Evolutionary conservation across 225 moss, liverwort and hornwort species (phyloP).

Genomic region (Pleurozium schreberi): DNA sequence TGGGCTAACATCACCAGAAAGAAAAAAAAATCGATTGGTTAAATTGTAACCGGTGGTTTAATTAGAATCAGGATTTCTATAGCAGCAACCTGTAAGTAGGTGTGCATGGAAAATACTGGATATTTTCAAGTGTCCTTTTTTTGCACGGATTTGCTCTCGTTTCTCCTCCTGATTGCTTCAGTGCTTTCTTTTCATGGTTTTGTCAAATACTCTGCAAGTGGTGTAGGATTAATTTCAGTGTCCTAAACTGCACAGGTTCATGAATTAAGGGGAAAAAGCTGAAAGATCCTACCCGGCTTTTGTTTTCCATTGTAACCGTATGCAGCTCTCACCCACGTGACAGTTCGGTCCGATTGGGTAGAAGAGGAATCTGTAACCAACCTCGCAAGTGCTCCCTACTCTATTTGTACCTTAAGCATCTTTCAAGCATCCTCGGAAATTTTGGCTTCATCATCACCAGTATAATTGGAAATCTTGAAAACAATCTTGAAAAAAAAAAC

Average conservation of each 20-base stretch:
- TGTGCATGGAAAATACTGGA: background rate
- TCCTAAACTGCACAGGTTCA: background rate
- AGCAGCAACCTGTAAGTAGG: background rate
- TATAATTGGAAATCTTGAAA: background rate
- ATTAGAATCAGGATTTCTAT: background rate
- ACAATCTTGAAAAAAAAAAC: background rate
- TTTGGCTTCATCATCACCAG: background rate
- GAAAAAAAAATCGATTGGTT: slow-evolving; percentile 7
- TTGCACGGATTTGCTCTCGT: background rate
- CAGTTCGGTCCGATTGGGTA: background rate
- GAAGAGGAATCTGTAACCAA: background rate
- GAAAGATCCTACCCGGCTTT: background rate
- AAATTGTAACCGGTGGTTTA: background rate
- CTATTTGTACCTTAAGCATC: background rate
- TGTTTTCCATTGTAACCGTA: background rate
- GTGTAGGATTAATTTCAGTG: background rate
- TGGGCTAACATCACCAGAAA: background rate
- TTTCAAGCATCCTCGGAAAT: background rate
- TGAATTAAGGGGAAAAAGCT: background rate
- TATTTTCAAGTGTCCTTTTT: background rate
- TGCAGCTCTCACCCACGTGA: background rate
- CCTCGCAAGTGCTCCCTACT: background rate
- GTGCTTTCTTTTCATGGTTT: background rate
- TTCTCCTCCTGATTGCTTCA: background rate
- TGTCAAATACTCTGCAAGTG: background rate